Base-by-base conservation (phyloP, 306 rosid genomes). In the Astragalus glycyphyllos region DNA sequence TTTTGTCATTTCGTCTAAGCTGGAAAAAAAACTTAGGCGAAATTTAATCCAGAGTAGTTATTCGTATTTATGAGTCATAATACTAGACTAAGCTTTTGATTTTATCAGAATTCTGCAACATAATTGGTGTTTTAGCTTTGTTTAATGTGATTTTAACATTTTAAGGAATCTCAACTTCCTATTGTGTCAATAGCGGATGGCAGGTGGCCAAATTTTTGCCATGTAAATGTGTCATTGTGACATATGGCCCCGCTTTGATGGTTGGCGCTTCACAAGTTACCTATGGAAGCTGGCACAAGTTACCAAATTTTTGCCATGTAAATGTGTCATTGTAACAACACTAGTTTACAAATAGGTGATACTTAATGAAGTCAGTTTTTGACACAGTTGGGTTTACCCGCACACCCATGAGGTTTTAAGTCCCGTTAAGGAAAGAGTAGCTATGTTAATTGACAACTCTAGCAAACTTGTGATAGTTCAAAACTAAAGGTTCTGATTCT, bases 71-170 rank as follows among this genome's bases (percentile, higher is more conserved):
- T 66, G 54, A 55, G 32, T 35, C 54, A 58, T 67, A 29, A 37
- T 5, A 68, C 31, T 65, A 41, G 58, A 58, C 47, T 67, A 75
- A 57, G 35, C 49, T 11, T 42, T 54, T 54, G 41, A 41, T 15
- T 20, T 53, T 62, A 12, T n/a, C 7, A 31, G 51, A 32, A 45
- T 17, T 65, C 1, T 5, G 54, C 53, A 9, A 10, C 20, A 8
- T 40, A 60, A 35, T 71, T 45, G 55, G 68, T 13, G 16, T 45
- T 71, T 23, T 58, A 34, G 69, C 11, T 48, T 46, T 35, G 77
- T 20, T 23, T 29, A n/a, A 26, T 26, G 0, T 5, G 63, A 41
- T 38, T 31, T 57, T 6, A 7, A 40, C 45, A 26, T 26, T 40
- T 57, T 31, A 31, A 57, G 63, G 42, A 57, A 29, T 38, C 40